Evolutionary conservation across 1,139 yeast species (phyloP).

Genomic region (Insectozyma bohioensis): DNA sequence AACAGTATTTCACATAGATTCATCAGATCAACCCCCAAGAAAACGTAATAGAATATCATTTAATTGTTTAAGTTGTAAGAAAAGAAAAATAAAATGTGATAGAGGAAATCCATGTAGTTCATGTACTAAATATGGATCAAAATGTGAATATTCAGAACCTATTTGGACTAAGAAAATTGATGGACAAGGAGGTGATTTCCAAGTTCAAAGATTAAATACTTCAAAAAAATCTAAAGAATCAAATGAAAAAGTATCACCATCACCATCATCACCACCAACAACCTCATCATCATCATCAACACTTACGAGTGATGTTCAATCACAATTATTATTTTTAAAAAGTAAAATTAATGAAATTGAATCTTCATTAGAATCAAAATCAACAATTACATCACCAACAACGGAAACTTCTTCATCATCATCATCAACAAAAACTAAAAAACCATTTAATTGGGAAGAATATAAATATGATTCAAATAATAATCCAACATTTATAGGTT

Average conservation of each 20-base stretch:
- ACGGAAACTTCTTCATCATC: too few relatives aligned
- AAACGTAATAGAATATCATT: slow-evolving; percentile 15
- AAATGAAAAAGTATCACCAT: background rate
- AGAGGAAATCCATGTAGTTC: slow-evolving; percentile 30
- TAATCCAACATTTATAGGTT: slow-evolving; percentile 23
- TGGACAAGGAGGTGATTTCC: too few relatives aligned
- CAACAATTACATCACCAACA: too few relatives aligned
- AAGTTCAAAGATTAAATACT: too few relatives aligned
- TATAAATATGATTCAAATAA: slow-evolving; percentile 12
- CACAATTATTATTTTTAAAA: slow-evolving; percentile 8
- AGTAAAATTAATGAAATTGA: slow-evolving; percentile 11
- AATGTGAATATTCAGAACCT: slow-evolving; percentile 32
- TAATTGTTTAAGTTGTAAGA: slow-evolving; percentile 41
- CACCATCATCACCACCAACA: too few relatives aligned
- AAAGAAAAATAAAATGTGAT: slow-evolving; percentile 40
- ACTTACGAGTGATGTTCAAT: slow-evolving; percentile 4
- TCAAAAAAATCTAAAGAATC: background rate
- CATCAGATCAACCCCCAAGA: slow-evolving; percentile 1
- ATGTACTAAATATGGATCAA: slow-evolving; percentile 27
- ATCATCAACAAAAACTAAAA: background rate
- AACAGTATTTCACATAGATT: slow-evolving; percentile 4
- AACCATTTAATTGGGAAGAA: background rate
- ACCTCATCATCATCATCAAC: too few relatives aligned
- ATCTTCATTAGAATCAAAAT: background rate
- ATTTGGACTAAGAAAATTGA: too few relatives aligned